Percentiles rank a stretch among this genome's conserved stretches.
These are phyloP conservation scores for Backusella tuberculispora DNA, from an alignment of 192 early-diverging fungal species.

Conservation along the genomic window DNA sequence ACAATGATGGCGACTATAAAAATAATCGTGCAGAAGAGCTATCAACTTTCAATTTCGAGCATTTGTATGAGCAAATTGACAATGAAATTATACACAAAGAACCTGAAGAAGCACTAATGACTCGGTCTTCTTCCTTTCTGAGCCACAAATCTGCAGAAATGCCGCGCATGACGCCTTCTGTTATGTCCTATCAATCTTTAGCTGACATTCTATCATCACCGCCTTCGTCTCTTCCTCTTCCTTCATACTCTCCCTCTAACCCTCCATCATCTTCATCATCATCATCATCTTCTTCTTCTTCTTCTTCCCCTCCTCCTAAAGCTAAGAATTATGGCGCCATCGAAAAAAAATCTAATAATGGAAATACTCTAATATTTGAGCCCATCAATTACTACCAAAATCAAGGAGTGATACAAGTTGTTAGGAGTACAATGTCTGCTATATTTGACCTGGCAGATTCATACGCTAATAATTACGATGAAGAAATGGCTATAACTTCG, in stretches of 20 bases:
- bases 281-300: neutral
- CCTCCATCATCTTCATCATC: neutral
- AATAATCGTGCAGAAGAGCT: neutral
- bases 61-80: constrained; percentile 2
- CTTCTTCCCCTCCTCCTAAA: no score
- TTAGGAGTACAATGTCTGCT: neutral
- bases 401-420: neutral
- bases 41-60: constrained; percentile 1
- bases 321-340: neutral
- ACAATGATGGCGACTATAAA: neutral
- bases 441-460: neutral
- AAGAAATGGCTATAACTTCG: constrained; percentile 11
- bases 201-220: constrained; percentile 24
- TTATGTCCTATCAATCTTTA: constrained; percentile 23
- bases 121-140: neutral
- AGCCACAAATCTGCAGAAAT: constrained; percentile 15
- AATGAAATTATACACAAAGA: constrained; percentile 3
- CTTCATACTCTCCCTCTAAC: neutral
- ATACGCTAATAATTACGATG: neutral
- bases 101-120: constrained; percentile 6
- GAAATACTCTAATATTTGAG: neutral
- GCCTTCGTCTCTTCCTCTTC: neutral
- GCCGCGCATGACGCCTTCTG: neutral
- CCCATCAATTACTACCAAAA: neutral
- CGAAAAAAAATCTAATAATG: neutral